Evolutionary conservation across 345 rosid species (phyloP).

Genomic region (Acer saccharum): DNA sequence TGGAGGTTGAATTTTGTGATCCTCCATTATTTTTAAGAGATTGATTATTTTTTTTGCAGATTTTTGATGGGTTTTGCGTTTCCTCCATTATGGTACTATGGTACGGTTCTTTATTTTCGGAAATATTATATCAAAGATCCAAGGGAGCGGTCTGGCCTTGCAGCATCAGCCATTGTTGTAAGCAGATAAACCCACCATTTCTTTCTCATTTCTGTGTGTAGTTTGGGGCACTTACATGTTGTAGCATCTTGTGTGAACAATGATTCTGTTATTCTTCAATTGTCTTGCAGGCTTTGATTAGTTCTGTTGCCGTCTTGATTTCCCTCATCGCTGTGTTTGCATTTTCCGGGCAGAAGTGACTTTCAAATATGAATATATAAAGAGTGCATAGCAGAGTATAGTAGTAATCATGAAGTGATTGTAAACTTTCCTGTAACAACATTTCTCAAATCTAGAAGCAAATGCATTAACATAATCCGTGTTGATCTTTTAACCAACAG

Average conservation of each 20-base stretch:
- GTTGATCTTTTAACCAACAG: background rate
- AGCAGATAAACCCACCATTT: constrained; percentile 6
- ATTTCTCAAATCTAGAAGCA: background rate
- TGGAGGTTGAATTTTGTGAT: background rate
- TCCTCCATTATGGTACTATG: constrained; percentile 35
- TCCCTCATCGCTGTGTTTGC: constrained; percentile 15
- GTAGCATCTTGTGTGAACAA: background rate
- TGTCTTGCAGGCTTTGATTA: constrained; percentile 29
- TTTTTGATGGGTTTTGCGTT: constrained; percentile 31
- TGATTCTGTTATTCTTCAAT: background rate
- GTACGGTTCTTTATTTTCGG: constrained; percentile 24
- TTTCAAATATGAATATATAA: background rate
- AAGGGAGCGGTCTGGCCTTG: constrained; percentile 37
- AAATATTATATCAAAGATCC: constrained; percentile 30
- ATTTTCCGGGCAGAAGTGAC: background rate
- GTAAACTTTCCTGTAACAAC: background rate
- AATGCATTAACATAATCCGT: background rate
- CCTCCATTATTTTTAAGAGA: background rate
- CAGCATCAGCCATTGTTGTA: constrained; percentile 44
- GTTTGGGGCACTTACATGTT: background rate
- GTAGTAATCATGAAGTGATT: background rate
- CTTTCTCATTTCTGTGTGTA: background rate
- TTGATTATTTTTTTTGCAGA: constrained; percentile 12
- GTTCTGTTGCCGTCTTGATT: constrained; percentile 16
- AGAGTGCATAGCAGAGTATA: constrained; percentile 4